Percentiles rank a stretch among this genome's conserved stretches.
phyloP scores from a whole-genome alignment of 176 grass and related monocot species.

The Aegilops bicornis region DNA sequence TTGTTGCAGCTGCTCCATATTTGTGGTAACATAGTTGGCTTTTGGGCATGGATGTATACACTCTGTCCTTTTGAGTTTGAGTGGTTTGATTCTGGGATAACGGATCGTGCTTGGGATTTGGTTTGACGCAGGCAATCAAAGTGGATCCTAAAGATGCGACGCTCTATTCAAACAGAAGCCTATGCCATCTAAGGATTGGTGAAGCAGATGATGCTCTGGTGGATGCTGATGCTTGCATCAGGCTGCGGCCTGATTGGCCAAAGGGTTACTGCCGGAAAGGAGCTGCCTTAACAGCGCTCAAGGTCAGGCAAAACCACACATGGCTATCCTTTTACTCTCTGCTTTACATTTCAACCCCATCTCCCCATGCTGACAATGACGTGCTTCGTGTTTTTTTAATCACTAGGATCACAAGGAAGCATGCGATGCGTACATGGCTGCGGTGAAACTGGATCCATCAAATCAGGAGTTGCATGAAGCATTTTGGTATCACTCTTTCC shows the following conservation, averaged over 20 bases:
- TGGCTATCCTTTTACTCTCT: not conserved
- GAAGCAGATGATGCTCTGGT: conserved; percentile 12
- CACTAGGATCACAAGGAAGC: conserved; percentile 34
- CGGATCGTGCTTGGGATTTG: not conserved
- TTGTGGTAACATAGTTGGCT: not conserved
- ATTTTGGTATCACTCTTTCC: conserved; percentile 17
- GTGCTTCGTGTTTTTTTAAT: not conserved
- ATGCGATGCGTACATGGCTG: conserved; percentile 32
- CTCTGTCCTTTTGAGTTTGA: not conserved
- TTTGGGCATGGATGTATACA: not conserved
- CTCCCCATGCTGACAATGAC: not conserved
- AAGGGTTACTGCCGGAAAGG: conserved; percentile 50
- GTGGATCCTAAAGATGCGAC: conserved; percentile 28
- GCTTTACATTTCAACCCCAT: not conserved
- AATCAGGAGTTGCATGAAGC: conserved; percentile 26
- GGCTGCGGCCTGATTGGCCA: conserved; percentile 29
- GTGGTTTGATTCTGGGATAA: not conserved
- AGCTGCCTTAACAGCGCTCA: conserved; percentile 36
- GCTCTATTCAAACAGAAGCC: conserved; percentile 35
- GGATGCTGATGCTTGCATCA: conserved; percentile 36
- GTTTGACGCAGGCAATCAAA: conserved; percentile 30
- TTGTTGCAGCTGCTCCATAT: not conserved
- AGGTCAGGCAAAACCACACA: conserved; percentile 11
- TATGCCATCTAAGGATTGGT: conserved; percentile 31
- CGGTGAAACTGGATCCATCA: conserved; percentile 36